Evolutionary conservation across 441 rosid species (phyloP).

Genomic region (Gossypium gossypioides): DNA sequence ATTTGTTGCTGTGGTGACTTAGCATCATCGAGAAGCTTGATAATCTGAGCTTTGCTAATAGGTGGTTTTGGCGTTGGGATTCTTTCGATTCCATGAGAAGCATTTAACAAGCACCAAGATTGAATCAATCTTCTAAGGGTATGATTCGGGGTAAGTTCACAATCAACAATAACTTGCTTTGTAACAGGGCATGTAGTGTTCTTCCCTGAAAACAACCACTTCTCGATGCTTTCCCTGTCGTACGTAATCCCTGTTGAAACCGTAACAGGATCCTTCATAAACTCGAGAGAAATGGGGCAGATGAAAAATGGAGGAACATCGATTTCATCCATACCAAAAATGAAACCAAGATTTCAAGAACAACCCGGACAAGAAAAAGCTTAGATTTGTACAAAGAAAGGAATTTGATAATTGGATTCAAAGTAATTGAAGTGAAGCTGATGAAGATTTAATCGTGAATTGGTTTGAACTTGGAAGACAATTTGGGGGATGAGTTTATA

Average conservation of each 20-base stretch:
- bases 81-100: constrained; percentile 57
- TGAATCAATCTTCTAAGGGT: constrained; percentile 73
- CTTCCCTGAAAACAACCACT: constrained; percentile 50
- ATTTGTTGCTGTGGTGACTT: constrained; percentile 37
- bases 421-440: not conserved
- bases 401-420: not conserved
- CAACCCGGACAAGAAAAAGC: constrained; percentile 9
- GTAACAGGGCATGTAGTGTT: constrained; percentile 58
- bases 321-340: constrained; percentile 48
- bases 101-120: constrained; percentile 85
- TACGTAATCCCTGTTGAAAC: constrained; percentile 70
- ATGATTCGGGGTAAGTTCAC: constrained; percentile 74
- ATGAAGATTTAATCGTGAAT: not conserved
- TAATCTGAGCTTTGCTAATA: constrained; percentile 41
- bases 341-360: not conserved
- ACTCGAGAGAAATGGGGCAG: constrained; percentile 74
- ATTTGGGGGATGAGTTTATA: not conserved
- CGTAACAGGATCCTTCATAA: constrained; percentile 85
- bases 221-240: constrained; percentile 68
- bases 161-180: constrained; percentile 40
- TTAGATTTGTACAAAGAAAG: not conserved
- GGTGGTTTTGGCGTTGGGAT: constrained; percentile 81
- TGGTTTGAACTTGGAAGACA: not conserved
- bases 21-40: constrained; percentile 45
- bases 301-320: constrained; percentile 66